Evolutionary conservation across 352 stramenopile species (phyloP), one percentile per base, ranked within the genome.

Genomic region (Phytopythium montanum): DNA sequence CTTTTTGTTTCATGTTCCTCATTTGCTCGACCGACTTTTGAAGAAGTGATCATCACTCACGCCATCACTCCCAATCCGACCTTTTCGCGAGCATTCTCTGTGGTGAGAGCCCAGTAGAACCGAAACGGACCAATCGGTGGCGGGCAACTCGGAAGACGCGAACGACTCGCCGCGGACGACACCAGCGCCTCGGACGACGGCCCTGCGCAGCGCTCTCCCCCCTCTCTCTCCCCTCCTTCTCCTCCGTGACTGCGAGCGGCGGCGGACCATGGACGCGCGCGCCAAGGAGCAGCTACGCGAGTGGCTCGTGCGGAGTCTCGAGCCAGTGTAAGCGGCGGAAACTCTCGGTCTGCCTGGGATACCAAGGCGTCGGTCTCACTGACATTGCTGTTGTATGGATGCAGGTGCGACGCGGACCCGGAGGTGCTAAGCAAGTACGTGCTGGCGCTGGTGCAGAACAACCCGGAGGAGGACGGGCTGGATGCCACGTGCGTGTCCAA

Each of bases 381-480:
- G 8, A n/a, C 5, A 3, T 1, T 19, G 12, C 12, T 6, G 28
- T 13, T n/a, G 44, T 18, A n/a, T 31, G 44, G 39, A 25, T 68
- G 2, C 54, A 95, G 86, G 59, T 94, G 87, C 57, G 87, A 95
- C 41, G 87, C 87, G 2, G 87, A 95, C 63, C 87, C 87, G 1
- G 84, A 91, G 25, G 87, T 95, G 50, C 59, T 95, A 62, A 92
- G 82, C 62, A 95, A 95, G 61, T 95, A 95, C 61, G 85, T 95
- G 41, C 61, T 94, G 21, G 87, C 87, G 49, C 66, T 95, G 38
- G 81, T 95, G 61, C 84, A 94, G 72, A 90, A 87, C 62, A 73
- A 95, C 56, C 87, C 85, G 48, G 75, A 76, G 64, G 90, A 88
- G 54, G 64, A 77, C 5, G 86, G 80, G 0, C 62, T 95, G 44